Evolutionary conservation across 441 rosid species (phyloP), one percentile per base, ranked within the genome.

Genomic region (Metrosideros polymorpha): DNA sequence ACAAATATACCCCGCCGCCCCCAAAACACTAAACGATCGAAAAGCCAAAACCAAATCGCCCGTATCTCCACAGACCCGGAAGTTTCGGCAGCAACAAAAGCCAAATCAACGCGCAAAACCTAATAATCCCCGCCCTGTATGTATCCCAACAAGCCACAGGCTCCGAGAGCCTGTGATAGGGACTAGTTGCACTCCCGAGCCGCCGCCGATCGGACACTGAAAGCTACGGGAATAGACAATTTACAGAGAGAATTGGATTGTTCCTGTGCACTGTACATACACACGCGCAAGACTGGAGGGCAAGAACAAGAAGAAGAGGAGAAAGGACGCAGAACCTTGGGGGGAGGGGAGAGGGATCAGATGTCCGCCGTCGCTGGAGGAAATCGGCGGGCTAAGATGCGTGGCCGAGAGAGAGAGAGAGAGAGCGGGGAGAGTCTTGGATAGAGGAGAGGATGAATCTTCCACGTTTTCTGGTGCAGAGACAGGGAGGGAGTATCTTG

Each of bases 1-100:
- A 90, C 55, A 88, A 90, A 39, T 3, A 71, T 18, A 22, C n/a
- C 79, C 17, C n/a, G n/a, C n/a, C n/a, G n/a, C n/a, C 63, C 49
- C 79, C 47, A 7, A 32, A 54, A 71, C 79, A 12, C 79, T 12
- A 39, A 71, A 39, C 79, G 1, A 22, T 39, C n/a, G 47, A 22
- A 39, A 39, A 22, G 17, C 49, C 79, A 71, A 71, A 55, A 8
- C 59, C 12, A 55, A 55, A 55, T 55, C 56, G 29, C n/a, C 4
- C 5, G 25, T 25, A 25, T 25, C n/a, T 24, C 59, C 59, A 55
- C 59, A 25, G 42, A 19, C 77, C 77, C 77, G 19, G 77, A 35
- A 66, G 77, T 10, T 12, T 43, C 49, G 49, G 39, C 79, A 10
- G 79, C 79, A 71, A 22, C 15, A 71, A 39, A 39, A 39, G 79